Percentiles rank a stretch among this genome's conserved stretches.
Evolutionary conservation across 2,329 filamentous ascomycete species (phyloP).

Genomic region (Paraphaeosphaeria minitans): DNA sequence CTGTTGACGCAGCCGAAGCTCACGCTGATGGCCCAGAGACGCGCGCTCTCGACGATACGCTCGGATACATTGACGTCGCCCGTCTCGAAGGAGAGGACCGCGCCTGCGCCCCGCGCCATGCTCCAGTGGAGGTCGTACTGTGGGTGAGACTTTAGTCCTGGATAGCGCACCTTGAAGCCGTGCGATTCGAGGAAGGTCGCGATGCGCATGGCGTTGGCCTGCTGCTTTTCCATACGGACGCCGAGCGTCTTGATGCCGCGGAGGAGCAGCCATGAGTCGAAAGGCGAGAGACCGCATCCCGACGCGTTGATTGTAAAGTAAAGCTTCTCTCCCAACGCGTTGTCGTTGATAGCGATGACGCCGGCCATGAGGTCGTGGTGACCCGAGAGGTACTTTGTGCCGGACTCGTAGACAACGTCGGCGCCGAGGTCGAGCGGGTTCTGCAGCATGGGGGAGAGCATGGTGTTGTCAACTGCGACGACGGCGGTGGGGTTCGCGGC

Average conservation of each 20-base stretch:
- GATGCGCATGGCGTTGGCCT: slow-evolving; percentile 87
- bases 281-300: slow-evolving; percentile 90
- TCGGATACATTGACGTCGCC: slow-evolving; percentile 83
- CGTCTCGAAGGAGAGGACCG: slow-evolving; percentile 95
- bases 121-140: slow-evolving; percentile 97
- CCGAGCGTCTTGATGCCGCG: slow-evolving; percentile 95
- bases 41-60: slow-evolving; percentile 90
- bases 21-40: slow-evolving; percentile 93
- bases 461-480: slow-evolving; percentile 96
- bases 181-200: slow-evolving; percentile 88
- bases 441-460: slow-evolving; percentile 93
- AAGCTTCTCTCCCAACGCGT: slow-evolving; percentile 80
- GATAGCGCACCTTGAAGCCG: slow-evolving; percentile 94
- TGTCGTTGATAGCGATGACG: slow-evolving; percentile 88
- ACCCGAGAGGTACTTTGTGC: slow-evolving; percentile 96
- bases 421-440: slow-evolving; percentile 94
- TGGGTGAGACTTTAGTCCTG: slow-evolving; percentile 89
- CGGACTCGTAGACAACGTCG: slow-evolving; percentile 96
- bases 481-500: slow-evolving; percentile 77
- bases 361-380: slow-evolving; percentile 99
- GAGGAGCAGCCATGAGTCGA: slow-evolving; percentile 95
- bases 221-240: slow-evolving; percentile 98
- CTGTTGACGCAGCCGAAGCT: slow-evolving; percentile 99
- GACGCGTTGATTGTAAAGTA: slow-evolving; percentile 98
- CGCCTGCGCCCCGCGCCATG: slow-evolving; percentile 91